These are phyloP conservation scores for Plasmodium gonderi DNA, from an alignment of 169 alveolate genomes.

Conservation along the genomic window DNA sequence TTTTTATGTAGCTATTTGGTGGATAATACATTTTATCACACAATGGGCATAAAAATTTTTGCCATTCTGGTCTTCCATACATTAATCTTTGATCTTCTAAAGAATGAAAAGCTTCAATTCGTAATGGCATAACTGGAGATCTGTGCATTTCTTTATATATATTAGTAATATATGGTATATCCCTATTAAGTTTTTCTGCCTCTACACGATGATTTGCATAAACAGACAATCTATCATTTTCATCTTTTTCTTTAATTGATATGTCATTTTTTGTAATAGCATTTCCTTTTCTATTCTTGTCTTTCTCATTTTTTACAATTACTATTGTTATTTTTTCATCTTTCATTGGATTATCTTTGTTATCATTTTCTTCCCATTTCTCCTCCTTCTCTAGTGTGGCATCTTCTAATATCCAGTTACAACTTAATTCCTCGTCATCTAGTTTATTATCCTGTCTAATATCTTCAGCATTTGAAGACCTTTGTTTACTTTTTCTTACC, in stretches of 20 bases:
- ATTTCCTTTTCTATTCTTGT: neutral
- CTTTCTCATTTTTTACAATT: neutral
- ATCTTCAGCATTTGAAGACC: no score
- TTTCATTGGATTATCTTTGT: no score
- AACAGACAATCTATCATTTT: neutral
- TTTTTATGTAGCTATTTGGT: conserved; percentile 74
- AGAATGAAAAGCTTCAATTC: conserved; percentile 82
- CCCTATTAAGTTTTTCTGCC: conserved; percentile 63
- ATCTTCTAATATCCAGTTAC: neutral
- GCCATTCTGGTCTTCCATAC: conserved; percentile 76
- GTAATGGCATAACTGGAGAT: conserved; percentile 79
- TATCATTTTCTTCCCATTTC: neutral
- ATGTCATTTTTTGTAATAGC: neutral
- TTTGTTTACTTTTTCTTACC: no score
- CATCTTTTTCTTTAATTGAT: neutral
- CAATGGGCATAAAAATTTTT: conserved; percentile 77
- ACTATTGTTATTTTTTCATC: neutral
- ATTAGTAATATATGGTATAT: conserved; percentile 53
- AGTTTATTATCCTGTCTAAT: no score
- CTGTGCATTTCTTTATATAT: conserved; percentile 76
- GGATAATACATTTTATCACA: conserved; percentile 73
- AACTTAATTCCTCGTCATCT: neutral
- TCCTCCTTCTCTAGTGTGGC: neutral
- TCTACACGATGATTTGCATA: conserved; percentile 13
- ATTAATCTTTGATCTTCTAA: conserved; percentile 79